phyloP scores from a whole-genome alignment of 768 basidiomycete genomes.

The Lactarius hengduanensis region DNA sequence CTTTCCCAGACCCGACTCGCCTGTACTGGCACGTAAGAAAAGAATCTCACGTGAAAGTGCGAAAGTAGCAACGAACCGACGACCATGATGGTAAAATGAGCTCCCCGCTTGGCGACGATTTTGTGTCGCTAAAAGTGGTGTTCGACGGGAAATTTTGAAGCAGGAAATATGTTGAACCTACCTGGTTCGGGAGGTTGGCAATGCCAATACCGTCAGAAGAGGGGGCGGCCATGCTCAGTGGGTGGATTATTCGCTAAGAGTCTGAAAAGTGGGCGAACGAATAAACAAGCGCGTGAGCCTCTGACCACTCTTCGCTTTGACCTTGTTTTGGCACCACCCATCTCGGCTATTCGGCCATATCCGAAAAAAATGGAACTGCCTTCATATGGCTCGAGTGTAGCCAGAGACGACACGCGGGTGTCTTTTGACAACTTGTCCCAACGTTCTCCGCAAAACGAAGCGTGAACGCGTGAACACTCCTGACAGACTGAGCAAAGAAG shows the following conservation, averaged over 20 bases:
- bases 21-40: slow-evolving; percentile 40
- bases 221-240: slow-evolving; percentile 28
- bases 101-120: slow-evolving; percentile 96
- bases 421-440: too few relatives aligned
- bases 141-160: slow-evolving; percentile 27
- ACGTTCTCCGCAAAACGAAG: too few relatives aligned
- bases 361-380: neutral
- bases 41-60: slow-evolving; percentile 1
- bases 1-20: slow-evolving; percentile 97
- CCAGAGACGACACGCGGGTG: too few relatives aligned
- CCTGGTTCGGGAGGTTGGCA: slow-evolving; percentile 98
- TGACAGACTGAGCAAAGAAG: neutral
- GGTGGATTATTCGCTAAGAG: neutral
- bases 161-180: slow-evolving; percentile 36
- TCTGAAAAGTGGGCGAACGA: neutral
- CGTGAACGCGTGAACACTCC: neutral
- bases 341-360: neutral
- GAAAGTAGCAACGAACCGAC: slow-evolving; percentile 64
- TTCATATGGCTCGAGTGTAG: too few relatives aligned
- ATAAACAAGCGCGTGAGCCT: slow-evolving; percentile 2
- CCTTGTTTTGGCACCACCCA: neutral
- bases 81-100: slow-evolving; percentile 99
- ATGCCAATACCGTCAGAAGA: slow-evolving; percentile 81
- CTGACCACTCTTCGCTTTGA: neutral
- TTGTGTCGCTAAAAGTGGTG: slow-evolving; percentile 77